Evolutionary conservation across 208 protist genomes (phyloP).

Genomic region (Entamoeba dispar): DNA sequence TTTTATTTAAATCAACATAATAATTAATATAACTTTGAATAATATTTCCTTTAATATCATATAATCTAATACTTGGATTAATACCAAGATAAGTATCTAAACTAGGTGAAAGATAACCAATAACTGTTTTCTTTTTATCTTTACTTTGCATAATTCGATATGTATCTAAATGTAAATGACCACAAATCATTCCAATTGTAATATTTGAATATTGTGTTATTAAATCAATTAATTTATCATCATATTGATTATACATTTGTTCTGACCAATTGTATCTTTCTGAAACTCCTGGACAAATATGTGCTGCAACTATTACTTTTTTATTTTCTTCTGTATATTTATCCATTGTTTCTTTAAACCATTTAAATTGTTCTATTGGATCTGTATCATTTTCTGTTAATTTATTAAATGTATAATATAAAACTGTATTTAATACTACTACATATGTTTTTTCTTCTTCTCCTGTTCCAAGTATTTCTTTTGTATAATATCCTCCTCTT

Average conservation of each 20-base stretch:
- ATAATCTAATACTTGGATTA: not conserved
- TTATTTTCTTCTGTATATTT: not conserved
- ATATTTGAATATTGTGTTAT: not conserved
- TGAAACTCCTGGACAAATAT: not conserved
- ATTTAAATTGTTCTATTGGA: not conserved
- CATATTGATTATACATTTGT: not conserved
- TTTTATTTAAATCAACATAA: not conserved
- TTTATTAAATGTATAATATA: not conserved
- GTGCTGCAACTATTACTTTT: not conserved
- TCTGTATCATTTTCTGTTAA: not conserved
- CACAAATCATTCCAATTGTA: not conserved
- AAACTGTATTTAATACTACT: not conserved
- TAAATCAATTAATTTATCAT: not conserved
- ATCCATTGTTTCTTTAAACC: not conserved
- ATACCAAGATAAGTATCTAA: not conserved
- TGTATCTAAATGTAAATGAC: not conserved
- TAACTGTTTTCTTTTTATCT: not conserved
- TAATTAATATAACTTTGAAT: not conserved
- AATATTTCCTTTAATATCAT: not conserved
- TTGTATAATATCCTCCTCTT: not conserved
- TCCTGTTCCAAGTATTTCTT: not conserved
- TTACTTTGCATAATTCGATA: not conserved
- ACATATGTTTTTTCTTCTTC: not conserved
- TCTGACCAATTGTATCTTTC: not conserved
- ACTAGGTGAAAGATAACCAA: not conserved